Base-by-base conservation (phyloP, 2,329 filamentous ascomycete species). In the Penicillium sp. region DNA sequence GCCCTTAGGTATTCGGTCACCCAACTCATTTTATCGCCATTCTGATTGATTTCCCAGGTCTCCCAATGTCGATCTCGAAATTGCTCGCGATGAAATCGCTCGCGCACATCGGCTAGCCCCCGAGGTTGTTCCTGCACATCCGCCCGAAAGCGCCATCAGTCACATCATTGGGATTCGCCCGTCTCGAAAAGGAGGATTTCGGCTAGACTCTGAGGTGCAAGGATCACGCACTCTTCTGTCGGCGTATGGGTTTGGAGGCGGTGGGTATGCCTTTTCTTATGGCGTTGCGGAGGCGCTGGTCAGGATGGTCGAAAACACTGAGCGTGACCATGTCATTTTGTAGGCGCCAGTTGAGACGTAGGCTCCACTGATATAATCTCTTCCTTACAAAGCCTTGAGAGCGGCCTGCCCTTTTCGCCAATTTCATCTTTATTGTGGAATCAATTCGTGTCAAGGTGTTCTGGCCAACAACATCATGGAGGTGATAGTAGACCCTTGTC, bases 201-300 rank as follows among this genome's bases (percentile, higher is more conserved):
- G 75, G 17, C 57, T 77, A 14, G 73, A 76, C 28, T 71, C 70
- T 0, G 65, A 75, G 54, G 56, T 63, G 39, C 61, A 67, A 28
- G 72, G 65, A 0, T 43, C 57, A 6, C 68, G 70, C 4, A 66
- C 67, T 2, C 43, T 76, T 2, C 38, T 77, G 5, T 76, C 74
- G 0, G 75, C 75, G 0, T 77, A 77, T 58, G 75, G 74, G 1
- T 76, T 76, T 57, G 75, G 74, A 2, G 75, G 75, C 14, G 74
- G 73, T 11, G 75, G 75, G 1, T 77, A 76, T 64, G 70, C 73
- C 1, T 76, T 76, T 54, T 75, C 73, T 2, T 75, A 76, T 53
- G 75, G 75, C 0, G 65, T 76, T 38, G 74, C 71, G 0, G 71
- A 76, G 63, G 69, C 72, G 5, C 41, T 76, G 41, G 59, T 69